Percentiles rank a stretch among this genome's conserved stretches.
These are phyloP conservation scores for Neurospora hispaniola DNA, from an alignment of 495 filamentous ascomycete species.

Conservation along the genomic window DNA sequence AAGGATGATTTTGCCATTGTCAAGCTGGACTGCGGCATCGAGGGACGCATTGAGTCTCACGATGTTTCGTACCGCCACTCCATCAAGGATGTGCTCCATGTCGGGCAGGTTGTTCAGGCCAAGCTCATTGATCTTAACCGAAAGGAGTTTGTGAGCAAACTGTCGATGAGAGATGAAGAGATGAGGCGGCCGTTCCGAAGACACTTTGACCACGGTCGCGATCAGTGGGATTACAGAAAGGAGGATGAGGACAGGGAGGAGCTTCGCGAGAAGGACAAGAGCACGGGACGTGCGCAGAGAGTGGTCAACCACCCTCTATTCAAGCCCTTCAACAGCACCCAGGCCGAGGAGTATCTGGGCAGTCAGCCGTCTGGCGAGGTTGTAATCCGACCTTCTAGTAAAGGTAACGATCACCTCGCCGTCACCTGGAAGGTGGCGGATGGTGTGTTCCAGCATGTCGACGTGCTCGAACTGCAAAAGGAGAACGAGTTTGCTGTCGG, in stretches of 20 bases:
- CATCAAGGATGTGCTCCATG: slow-evolving; percentile 47
- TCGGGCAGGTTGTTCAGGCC: slow-evolving; percentile 75
- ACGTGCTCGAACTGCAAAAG: slow-evolving; percentile 93
- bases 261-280: slow-evolving; percentile 69
- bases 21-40: slow-evolving; percentile 87
- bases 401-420: slow-evolving; percentile 86
- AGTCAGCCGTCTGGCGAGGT: slow-evolving; percentile 78
- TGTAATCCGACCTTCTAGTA: slow-evolving; percentile 88
- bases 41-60: slow-evolving; percentile 67
- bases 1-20: slow-evolving; percentile 87
- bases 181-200: slow-evolving; percentile 58
- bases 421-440: slow-evolving; percentile 98
- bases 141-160: slow-evolving; percentile 66
- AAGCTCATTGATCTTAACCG: slow-evolving; percentile 80
- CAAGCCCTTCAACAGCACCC: slow-evolving; percentile 79
- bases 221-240: slow-evolving; percentile 76
- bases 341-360: slow-evolving; percentile 88
- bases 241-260: slow-evolving; percentile 71
- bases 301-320: slow-evolving; percentile 97
- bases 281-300: slow-evolving; percentile 69
- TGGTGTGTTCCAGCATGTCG: slow-evolving; percentile 89
- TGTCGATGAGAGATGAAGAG: slow-evolving; percentile 73
- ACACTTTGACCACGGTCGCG: slow-evolving; percentile 54
- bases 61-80: slow-evolving; percentile 55
- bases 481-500: slow-evolving; percentile 93